These are phyloP conservation scores for Cytospora mali DNA, from an alignment of 2,329 filamentous ascomycete species.

Conservation along the genomic window DNA sequence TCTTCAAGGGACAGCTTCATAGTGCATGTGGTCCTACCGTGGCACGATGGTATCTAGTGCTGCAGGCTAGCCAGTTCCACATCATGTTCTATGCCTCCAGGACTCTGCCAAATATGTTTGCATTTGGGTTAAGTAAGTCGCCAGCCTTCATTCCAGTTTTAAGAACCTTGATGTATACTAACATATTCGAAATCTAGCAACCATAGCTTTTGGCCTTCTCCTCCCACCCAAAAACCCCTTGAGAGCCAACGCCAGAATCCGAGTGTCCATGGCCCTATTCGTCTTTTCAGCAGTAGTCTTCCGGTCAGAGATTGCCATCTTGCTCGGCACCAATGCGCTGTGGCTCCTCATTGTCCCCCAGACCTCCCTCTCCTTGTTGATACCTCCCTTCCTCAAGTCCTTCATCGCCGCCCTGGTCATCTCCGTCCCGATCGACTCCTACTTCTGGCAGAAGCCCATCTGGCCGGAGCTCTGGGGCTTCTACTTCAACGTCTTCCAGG, in stretches of 20 bases:
- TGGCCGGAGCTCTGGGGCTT: constrained; percentile 94
- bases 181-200: constrained; percentile 51
- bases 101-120: constrained; percentile 95
- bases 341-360: constrained; percentile 62
- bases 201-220: constrained; percentile 59
- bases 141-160: not conserved
- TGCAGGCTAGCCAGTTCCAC: constrained; percentile 88
- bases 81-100: constrained; percentile 89
- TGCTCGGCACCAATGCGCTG: constrained; percentile 69
- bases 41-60: constrained; percentile 76
- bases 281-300: constrained; percentile 83
- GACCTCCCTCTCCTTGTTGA: constrained; percentile 57
- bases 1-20: constrained; percentile 65
- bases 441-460: constrained; percentile 85
- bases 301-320: constrained; percentile 82
- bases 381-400: constrained; percentile 68
- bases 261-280: constrained; percentile 71
- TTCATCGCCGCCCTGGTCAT: constrained; percentile 66
- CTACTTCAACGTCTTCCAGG: constrained; percentile 85
- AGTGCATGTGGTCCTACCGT: constrained; percentile 68
- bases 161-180: not conserved
- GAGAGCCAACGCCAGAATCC: constrained; percentile 49
- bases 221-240: constrained; percentile 41
- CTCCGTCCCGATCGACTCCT: constrained; percentile 81
- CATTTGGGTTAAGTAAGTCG: constrained; percentile 77